Evolutionary conservation across 2,329 filamentous ascomycete genomes (phyloP), one percentile per base, ranked within the genome.

Genomic region (Aspergillus terreus): DNA sequence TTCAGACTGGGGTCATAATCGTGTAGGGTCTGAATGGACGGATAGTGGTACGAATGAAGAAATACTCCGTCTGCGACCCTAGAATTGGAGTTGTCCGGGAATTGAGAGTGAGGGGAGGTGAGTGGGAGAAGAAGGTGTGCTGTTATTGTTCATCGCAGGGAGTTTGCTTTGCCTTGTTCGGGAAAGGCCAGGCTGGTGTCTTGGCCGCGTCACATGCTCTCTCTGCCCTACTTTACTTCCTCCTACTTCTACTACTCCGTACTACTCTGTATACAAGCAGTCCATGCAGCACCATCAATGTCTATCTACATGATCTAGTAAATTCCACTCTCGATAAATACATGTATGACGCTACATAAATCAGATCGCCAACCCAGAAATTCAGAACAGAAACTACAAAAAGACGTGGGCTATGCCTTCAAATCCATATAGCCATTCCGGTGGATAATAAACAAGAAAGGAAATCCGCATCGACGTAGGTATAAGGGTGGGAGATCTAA

Each of bases 131-230:
- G 23, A 23, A 6, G 23, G 19, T 44, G 43, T 40, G 43, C 35
- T 23, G 45, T 42, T 21, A 19, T 19, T 19, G 17, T 25, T 17
- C 42, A 44, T 27, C 21, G 27, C 30, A 33, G n/a, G 32, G 46
- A 17, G 17, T 19, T 23, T 44, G 42, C 14, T 5, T 17, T 21
- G 40, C 40, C 49, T 52, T 19, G 52, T 53, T 47, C 38, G 46
- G 45, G 45, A 61, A 63, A 65, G 63, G 63, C 59, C 63, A 65
- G 59, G 43, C 54, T 65, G 63, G 62, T 64, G 54, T 59, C 58
- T 62, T 56, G 57, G 58, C 54, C 53, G 25, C 47, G 56, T 60
- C 59, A 59, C 59, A 60, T 59, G 59, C 47, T 51, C 51, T 33
- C 48, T 35, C 46, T 12, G 36, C 42, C 32, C 36, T 25, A 45